Percentiles rank a stretch among this genome's conserved stretches.
phyloP scores from a whole-genome alignment of 352 stramenopile genomes.

The Phytopythium ostracodes region DNA sequence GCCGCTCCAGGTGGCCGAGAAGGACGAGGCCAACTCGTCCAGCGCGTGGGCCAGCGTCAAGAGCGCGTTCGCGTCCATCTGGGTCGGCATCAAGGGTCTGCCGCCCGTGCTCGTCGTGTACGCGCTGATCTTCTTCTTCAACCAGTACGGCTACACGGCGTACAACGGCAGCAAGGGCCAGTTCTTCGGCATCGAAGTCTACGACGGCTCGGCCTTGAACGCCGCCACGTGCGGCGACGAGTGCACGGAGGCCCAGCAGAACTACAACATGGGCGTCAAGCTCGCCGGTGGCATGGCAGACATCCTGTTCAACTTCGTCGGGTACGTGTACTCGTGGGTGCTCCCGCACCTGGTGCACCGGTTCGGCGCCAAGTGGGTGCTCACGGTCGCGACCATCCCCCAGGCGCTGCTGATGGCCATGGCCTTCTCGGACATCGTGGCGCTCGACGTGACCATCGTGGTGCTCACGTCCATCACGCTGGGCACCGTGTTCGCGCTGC shows the following conservation, averaged over 20 bases:
- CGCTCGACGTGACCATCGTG: slow-evolving; percentile 30
- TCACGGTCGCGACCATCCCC: slow-evolving; percentile 31
- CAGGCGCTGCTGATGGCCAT: slow-evolving; percentile 40
- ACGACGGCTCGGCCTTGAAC: slow-evolving; percentile 22
- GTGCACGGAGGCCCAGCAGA: slow-evolving; percentile 32
- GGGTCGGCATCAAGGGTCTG: slow-evolving; percentile 19
- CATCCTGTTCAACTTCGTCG: slow-evolving; percentile 34
- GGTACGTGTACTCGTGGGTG: slow-evolving; percentile 41
- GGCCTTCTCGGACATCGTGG: slow-evolving; percentile 32
- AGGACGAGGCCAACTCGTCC: background rate
- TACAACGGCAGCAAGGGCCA: slow-evolving; percentile 64
- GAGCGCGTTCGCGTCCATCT: slow-evolving; percentile 26
- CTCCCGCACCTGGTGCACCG: slow-evolving; percentile 32
- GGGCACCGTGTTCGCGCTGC: slow-evolving; percentile 36
- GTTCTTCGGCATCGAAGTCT: slow-evolving; percentile 58
- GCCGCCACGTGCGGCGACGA: slow-evolving; percentile 32
- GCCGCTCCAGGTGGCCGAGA: slow-evolving; percentile 15
- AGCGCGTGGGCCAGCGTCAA: slow-evolving; percentile 3
- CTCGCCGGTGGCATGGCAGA: slow-evolving; percentile 39
- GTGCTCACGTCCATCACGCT: slow-evolving; percentile 41
- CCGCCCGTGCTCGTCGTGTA: slow-evolving; percentile 22
- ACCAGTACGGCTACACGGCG: slow-evolving; percentile 45
- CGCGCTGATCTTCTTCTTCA: slow-evolving; percentile 33
- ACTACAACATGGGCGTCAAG: slow-evolving; percentile 38
- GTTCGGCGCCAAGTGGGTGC: slow-evolving; percentile 28